Base-by-base conservation (phyloP, 345 rosid genomes). In the Murraya paniculata region DNA sequence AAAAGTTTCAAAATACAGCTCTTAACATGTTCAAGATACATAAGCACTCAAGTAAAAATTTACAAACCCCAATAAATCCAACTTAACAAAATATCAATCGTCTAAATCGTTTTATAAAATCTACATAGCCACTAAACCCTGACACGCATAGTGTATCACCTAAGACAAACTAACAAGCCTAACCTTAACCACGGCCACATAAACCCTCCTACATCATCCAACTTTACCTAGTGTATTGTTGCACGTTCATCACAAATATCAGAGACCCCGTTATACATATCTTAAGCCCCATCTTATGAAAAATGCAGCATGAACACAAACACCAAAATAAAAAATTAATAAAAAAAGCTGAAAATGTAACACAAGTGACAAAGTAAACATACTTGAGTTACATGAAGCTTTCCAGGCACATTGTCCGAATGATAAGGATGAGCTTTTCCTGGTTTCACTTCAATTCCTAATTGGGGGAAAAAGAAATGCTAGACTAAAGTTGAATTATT, bases 371-470 rank as follows among this genome's bases (percentile, higher is more conserved):
- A n/a, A 5, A 0, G 31, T 13, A 25, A 76, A 57, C 64, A 62
- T 74, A 89, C 98, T 98, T 94, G 99, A 6, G 99, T 97, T 14
- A 94, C 71, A 74, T 86, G 91, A 75, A 97, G 93, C 83, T 68
- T 90, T 73, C 97, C 97, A 28, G 82, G 75, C 41, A 91, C 91
- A 77, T 82, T 87, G 48, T 81, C 86, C 2, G 93, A 93, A 75
- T 85, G 82, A 74, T 82, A 90, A 57, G 94, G 86, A 74, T 90
- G 89, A 39, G 94, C 91, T 75, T 90, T 87, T 45, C 92, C 97
- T 13, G 99, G 96, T 87, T 93, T 91, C 82, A 97, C 91, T 86
- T 94, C 98, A 77, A 91, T 77, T 45, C 98, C 98, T 92, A 53
- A 18, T 53, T 41, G 13, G 50, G 50, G 50, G 18, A 14, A 2